phyloP scores from a whole-genome alignment of 495 filamentous ascomycete genomes.

The Oidiodendron maius region DNA sequence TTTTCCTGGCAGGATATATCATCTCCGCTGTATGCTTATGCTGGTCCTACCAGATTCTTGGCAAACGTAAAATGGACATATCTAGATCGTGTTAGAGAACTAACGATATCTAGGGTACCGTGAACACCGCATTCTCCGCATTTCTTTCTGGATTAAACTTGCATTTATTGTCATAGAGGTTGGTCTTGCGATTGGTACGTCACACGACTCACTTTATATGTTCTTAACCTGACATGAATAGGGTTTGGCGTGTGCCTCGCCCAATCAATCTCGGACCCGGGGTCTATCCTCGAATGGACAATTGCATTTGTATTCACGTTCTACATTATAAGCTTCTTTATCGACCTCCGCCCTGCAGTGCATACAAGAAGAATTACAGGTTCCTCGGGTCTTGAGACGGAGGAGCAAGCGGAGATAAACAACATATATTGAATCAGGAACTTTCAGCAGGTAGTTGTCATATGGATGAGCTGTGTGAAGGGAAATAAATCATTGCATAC shows the following conservation, averaged over 20 bases:
- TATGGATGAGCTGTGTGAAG: no score
- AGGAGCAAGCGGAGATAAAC: no score
- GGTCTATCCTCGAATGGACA: conserved; percentile 63
- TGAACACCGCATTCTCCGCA: conserved; percentile 62
- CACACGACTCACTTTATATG: not conserved
- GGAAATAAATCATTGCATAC: no score
- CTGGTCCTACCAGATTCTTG: conserved; percentile 80
- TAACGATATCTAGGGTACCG: conserved; percentile 48
- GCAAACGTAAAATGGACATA: conserved; percentile 44
- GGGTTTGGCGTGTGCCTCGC: conserved; percentile 12
- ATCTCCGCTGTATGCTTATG: conserved; percentile 80
- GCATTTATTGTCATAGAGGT: conserved; percentile 75
- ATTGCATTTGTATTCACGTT: conserved; percentile 88
- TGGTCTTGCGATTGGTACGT: conserved; percentile 54
- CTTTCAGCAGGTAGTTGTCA: no score
- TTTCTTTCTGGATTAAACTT: conserved; percentile 79
- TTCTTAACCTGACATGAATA: no score
- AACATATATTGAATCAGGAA: no score
- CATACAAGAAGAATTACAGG: no score
- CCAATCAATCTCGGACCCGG: conserved; percentile 29
- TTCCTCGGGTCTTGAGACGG: no score
- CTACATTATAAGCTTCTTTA: conserved; percentile 80
- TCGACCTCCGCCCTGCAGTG: conserved; percentile 81
- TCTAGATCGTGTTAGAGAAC: conserved; percentile 4
- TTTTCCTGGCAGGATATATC: conserved; percentile 84